phyloP scores from a whole-genome alignment of 1,139 yeast genomes.

The Pneumocystis wakefieldiae region DNA sequence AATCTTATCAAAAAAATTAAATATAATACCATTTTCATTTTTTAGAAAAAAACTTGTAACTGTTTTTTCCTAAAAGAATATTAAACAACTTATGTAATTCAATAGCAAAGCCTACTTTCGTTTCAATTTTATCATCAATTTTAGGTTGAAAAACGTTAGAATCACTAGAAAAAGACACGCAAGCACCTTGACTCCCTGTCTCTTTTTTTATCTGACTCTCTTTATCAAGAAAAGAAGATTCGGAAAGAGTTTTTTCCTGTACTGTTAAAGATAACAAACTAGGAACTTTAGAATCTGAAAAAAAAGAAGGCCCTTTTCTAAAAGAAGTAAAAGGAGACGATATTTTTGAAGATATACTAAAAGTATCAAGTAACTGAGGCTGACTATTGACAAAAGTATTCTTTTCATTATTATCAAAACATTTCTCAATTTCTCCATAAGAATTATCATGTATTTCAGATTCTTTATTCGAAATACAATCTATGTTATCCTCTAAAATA shows the following conservation, averaged over 20 bases:
- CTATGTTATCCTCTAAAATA: neutral
- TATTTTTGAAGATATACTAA: neutral
- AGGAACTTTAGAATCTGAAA: neutral
- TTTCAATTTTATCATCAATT: neutral
- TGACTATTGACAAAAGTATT: neutral
- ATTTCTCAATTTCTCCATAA: neutral
- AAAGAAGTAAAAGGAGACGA: neutral
- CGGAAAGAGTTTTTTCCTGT: neutral
- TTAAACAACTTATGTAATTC: neutral
- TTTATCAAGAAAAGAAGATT: neutral
- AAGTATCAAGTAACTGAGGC: neutral
- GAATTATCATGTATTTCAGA: neutral
- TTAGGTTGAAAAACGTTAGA: neutral
- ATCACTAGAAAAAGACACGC: neutral
- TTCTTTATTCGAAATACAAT: neutral
- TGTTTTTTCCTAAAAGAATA: neutral
- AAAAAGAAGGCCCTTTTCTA: neutral
- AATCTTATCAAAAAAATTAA: neutral
- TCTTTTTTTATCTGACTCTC: neutral
- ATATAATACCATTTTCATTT: neutral
- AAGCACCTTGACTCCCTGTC: neutral
- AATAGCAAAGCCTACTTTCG: neutral
- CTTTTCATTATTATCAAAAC: neutral
- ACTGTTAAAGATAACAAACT: neutral
- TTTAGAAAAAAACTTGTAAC: neutral